These are phyloP conservation scores for Elaeagnus macrophylla DNA, from an alignment of 306 rosid genomes.

Conservation along the genomic window DNA sequence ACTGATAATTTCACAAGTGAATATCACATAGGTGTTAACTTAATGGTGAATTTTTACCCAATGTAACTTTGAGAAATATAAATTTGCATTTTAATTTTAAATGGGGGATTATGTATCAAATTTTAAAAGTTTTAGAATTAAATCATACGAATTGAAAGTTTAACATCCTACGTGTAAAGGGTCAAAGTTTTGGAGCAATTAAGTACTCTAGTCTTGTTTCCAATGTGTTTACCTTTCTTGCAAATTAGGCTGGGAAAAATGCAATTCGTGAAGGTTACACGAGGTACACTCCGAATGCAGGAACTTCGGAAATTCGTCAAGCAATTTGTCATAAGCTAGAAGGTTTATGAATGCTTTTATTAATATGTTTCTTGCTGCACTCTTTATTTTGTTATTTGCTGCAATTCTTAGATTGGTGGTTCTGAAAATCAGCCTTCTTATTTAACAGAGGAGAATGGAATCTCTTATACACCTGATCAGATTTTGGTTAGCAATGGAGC, in stretches of 20 bases:
- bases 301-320: slow-evolving; percentile 67
- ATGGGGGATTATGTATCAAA: no score
- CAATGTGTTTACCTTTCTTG: background rate
- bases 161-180: no score
- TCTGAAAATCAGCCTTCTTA: slow-evolving; percentile 8
- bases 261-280: slow-evolving; percentile 86
- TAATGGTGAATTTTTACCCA: no score
- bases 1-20: no score
- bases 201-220: background rate
- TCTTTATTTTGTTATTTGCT: background rate
- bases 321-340: slow-evolving; percentile 81
- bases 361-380: background rate
- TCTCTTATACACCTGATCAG: slow-evolving; percentile 70
- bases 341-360: slow-evolving; percentile 34
- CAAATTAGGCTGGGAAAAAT: slow-evolving; percentile 67
- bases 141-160: no score
- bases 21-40: no score
- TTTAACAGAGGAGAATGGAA: slow-evolving; percentile 76
- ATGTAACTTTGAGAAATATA: no score
- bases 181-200: background rate
- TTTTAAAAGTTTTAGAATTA: no score
- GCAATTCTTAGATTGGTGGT: background rate
- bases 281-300: slow-evolving; percentile 76
- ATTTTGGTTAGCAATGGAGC: slow-evolving; percentile 90
- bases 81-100: no score